Evolutionary conservation across 768 basidiomycete species (phyloP), one percentile per base, ranked within the genome.

Genomic region (Rhodotorula kratochvilovae): DNA sequence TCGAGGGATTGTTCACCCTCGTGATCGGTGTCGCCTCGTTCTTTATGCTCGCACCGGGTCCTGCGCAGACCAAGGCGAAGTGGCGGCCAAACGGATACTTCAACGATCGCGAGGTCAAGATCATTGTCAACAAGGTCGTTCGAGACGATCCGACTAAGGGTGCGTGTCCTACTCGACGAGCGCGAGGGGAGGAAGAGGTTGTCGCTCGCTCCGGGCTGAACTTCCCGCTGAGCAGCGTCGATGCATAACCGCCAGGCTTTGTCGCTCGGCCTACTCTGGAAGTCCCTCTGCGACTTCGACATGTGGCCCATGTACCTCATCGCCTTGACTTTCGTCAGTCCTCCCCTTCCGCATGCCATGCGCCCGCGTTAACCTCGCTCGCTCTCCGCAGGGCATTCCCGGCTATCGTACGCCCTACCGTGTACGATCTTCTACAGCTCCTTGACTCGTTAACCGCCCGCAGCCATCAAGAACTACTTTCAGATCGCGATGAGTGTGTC

Each of bases 241-340:
- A 65, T 65, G 64, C 55, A 65, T 46, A 65, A 65, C 31, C 45
- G 81, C 39, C 76, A 81, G 68, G 74, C 77, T 6, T 71, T 81
- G 31, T 71, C 77, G 0, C 56, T 76, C 27, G 59, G 60, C 31
- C 77, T 75, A 42, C 75, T 81, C 31, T 72, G 72, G 70, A 69
- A 71, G 42, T 73, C 73, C n/a, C 29, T 80, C 31, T 70, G 46
- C 19, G 79, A 81, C 65, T 79, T 73, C 67, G 76, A 81, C 58
- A 66, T 80, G 65, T 79, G 50, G 54, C 81, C 81, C 0, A 58
- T 81, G 12, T 81, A 81, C 65, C 13, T 77, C 53, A 77, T 82
- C 64, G 80, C 80, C 16, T 42, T 82, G 8, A 48, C 75, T 16
- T 80, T 80, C 63, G 79, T 13, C 3, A 54, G 27, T 33, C 31